Base-by-base conservation (phyloP, 1,284 basidiomycete genomes). In the Sporisorium exsertum region DNA sequence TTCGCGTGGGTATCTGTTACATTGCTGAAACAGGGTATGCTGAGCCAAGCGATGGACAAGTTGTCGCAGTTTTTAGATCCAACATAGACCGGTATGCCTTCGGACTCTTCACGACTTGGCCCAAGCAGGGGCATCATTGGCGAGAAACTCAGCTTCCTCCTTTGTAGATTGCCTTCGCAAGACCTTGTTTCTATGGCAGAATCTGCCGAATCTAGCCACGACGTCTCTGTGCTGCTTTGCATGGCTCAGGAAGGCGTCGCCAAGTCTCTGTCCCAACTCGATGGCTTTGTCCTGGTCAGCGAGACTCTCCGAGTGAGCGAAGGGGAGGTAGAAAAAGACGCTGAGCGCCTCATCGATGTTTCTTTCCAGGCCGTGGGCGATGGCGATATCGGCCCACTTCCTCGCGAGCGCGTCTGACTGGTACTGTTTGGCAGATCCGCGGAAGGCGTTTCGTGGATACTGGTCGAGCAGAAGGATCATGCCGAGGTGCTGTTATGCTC, bases 401-500 rank as follows among this genome's bases (percentile, higher is more conserved):
- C 51, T 40, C 3, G 54, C 72, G 1, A 74, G 55, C 6, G 24
- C 18, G 16, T 74, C 72, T 3, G 57, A 60, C 20, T 69, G 53
- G 15, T 69, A 74, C 40, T 74, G 72, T 18, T 68, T 60, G 0
- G 65, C 29, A 2, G 57, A 58, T 5, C 58, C 54, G 27, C 72
- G 65, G 18, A 74, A 74, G 20, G 66, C 62, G 40, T 73, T 73
- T 13, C 71, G 29, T 4, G 72, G 72, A 18, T 58, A 69, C 52
- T 74, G 72, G 27, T 74, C 72, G 33, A 74, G 66, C 33, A 72
- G 45, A 12, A 74, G 61, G 16, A 74, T 42, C 72, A 74, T 74
- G 4, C 72, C 72, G 3, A 74, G 66, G 43, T 74, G 63, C 46
- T 74, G 53, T 3, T 65, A 54, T 12, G 63, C n/a, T n/a, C n/a